These are phyloP conservation scores for Penstemon newberryi DNA, from an alignment of 257 asterid genomes.

Conservation along the genomic window DNA sequence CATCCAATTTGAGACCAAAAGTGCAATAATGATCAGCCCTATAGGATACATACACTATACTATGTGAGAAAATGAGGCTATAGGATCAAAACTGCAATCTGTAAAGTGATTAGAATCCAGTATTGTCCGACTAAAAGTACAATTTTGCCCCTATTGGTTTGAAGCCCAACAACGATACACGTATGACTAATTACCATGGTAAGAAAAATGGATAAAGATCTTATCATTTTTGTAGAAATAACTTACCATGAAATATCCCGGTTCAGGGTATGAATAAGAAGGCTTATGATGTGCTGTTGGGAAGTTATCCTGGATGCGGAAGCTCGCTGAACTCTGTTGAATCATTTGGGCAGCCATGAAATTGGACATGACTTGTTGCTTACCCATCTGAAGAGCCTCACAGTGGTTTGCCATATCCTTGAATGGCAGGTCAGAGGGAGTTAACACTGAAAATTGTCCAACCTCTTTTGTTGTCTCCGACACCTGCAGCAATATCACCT, in stretches of 20 bases:
- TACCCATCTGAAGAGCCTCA: constrained; percentile 73
- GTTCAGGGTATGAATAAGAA: constrained; percentile 31
- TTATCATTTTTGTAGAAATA: constrained; percentile 13
- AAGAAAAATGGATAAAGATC: constrained; percentile 2
- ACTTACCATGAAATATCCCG: constrained; percentile 44
- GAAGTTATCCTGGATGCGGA: constrained; percentile 31
- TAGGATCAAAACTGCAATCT: too few species aligned
- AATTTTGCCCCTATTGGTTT: too few species aligned
- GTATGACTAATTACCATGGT: not conserved
- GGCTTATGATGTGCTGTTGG: constrained; percentile 25
- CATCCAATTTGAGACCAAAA: too few species aligned
- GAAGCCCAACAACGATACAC: too few species aligned
- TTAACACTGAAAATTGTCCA: constrained; percentile 37
- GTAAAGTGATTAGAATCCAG: too few species aligned
- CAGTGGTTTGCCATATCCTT: constrained; percentile 76
- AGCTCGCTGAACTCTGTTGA: constrained; percentile 35
- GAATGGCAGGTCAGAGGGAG: constrained; percentile 57
- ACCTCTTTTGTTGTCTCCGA: constrained; percentile 62
- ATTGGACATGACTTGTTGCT: constrained; percentile 66
- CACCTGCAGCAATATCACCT: constrained; percentile 46
- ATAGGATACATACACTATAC: too few species aligned
- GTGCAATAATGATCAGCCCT: too few species aligned
- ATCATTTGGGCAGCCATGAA: constrained; percentile 41
- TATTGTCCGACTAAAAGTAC: too few species aligned
- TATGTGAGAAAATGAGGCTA: too few species aligned